Conservation (phyloP, 495 filamentous ascomycete species). For the Durotheca rogersii region DNA sequence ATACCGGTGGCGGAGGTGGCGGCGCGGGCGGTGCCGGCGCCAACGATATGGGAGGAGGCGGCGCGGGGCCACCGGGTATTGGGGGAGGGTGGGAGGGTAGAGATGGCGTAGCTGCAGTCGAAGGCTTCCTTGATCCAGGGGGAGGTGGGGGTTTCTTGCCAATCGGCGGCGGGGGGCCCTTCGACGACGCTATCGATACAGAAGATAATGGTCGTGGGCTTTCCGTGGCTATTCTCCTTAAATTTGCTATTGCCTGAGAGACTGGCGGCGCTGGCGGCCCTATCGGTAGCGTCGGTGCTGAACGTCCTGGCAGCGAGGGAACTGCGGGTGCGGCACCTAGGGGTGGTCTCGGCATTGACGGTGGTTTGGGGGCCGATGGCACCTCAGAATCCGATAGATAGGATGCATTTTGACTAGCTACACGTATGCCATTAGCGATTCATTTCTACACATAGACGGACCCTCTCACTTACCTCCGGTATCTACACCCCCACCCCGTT, state of each 20-base stretch:
- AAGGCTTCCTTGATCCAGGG: constrained; percentile 66
- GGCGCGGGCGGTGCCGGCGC: constrained; percentile 55
- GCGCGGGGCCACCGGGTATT: constrained; percentile 51
- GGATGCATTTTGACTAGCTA: constrained; percentile 69
- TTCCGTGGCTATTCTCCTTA: constrained; percentile 60
- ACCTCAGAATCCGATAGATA: constrained; percentile 80
- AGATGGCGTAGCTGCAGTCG: constrained; percentile 48
- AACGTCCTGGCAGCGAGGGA: constrained; percentile 58
- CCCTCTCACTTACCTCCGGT: constrained; percentile 64
- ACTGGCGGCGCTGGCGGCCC: constrained; percentile 37
- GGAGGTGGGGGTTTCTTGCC: constrained; percentile 69
- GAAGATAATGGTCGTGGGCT: constrained; percentile 55
- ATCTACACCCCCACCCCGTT: constrained; percentile 79
- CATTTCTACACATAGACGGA: neutral
- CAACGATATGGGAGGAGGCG: constrained; percentile 47
- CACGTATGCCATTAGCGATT: constrained; percentile 33
- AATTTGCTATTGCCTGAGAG: constrained; percentile 60
- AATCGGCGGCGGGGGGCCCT: constrained; percentile 59
- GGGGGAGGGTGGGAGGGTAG: constrained; percentile 47
- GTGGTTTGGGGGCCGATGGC: constrained; percentile 60
- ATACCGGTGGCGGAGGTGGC: constrained; percentile 52
- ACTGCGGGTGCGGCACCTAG: constrained; percentile 58
- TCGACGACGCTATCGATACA: constrained; percentile 44
- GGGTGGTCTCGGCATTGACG: constrained; percentile 66
- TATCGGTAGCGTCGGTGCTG: constrained; percentile 33